phyloP scores from a whole-genome alignment of 257 asterid species.

The Handroanthus guayacan region DNA sequence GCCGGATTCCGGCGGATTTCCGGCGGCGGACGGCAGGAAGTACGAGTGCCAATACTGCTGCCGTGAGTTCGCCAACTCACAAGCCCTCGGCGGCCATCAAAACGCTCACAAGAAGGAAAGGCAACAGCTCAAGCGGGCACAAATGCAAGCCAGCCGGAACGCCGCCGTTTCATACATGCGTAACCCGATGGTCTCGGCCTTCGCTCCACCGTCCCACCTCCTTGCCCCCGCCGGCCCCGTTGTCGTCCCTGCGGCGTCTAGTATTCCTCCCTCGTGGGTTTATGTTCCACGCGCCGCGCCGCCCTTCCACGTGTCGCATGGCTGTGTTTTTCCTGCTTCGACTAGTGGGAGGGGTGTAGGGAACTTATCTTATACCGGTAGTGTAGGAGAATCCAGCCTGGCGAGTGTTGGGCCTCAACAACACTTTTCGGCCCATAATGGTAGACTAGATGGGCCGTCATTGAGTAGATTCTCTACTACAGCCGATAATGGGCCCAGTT shows the following conservation, averaged over 20 bases:
- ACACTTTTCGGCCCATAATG: slow-evolving; percentile 61
- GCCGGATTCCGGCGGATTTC: slow-evolving; percentile 52
- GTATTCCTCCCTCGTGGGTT: slow-evolving; percentile 65
- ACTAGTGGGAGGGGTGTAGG: slow-evolving; percentile 55
- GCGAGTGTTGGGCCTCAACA: slow-evolving; percentile 63
- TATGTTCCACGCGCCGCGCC: slow-evolving; percentile 79
- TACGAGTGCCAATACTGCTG: slow-evolving; percentile 97
- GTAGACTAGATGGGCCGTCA: slow-evolving; percentile 71
- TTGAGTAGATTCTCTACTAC: slow-evolving; percentile 73
- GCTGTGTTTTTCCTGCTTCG: slow-evolving; percentile 64
- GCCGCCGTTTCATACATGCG: slow-evolving; percentile 93
- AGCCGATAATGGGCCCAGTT: slow-evolving; percentile 59
- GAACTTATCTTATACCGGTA: slow-evolving; percentile 52
- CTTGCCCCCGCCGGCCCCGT: slow-evolving; percentile 61
- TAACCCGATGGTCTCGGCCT: slow-evolving; percentile 86
- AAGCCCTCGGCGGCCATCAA: slow-evolving; percentile 95
- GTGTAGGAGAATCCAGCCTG: slow-evolving; percentile 60
- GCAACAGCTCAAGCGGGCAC: slow-evolving; percentile 91
- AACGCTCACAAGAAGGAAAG: slow-evolving; percentile 98
- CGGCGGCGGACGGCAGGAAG: slow-evolving; percentile 74
- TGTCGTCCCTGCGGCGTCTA: slow-evolving; percentile 37
- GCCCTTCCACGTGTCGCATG: slow-evolving; percentile 77
- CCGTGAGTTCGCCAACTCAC: slow-evolving; percentile 96
- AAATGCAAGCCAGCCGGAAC: slow-evolving; percentile 83
- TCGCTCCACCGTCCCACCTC: slow-evolving; percentile 84